Evolutionary conservation across 352 stramenopile species (phyloP).

Genomic region (Phytophthora aleatoria): DNA sequence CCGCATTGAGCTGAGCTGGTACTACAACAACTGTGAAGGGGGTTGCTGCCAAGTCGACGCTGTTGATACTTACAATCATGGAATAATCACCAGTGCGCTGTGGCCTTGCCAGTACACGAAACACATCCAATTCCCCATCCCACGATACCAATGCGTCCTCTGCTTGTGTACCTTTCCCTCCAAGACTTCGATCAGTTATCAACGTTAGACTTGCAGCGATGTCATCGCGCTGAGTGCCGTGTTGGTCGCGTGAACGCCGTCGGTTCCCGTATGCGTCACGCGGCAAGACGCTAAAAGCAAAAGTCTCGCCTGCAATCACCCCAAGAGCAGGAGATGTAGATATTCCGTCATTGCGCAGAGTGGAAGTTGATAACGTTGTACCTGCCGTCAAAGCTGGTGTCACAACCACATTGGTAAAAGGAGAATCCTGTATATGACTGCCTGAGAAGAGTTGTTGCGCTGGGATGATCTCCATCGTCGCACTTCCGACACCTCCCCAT

Average conservation of each 20-base stretch:
- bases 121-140: constrained; percentile 20
- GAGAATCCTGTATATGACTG: constrained; percentile 56
- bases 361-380: constrained; percentile 15
- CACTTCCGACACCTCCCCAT: constrained; percentile 42
- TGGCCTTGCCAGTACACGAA: constrained; percentile 35
- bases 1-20: constrained; percentile 46
- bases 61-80: constrained; percentile 54
- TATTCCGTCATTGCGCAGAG: constrained; percentile 15
- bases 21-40: constrained; percentile 51
- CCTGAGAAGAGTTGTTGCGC: constrained; percentile 45
- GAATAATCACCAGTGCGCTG: constrained; percentile 61
- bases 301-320: constrained; percentile 33
- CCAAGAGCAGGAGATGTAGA: constrained; percentile 15
- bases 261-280: constrained; percentile 56
- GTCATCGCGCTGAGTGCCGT: constrained; percentile 24
- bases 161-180: constrained; percentile 48
- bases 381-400: constrained; percentile 34
- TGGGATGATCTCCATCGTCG: constrained; percentile 53
- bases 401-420: constrained; percentile 54
- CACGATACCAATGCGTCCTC: constrained; percentile 42
- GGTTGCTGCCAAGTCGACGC: constrained; percentile 38
- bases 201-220: constrained; percentile 49
- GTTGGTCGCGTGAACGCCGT: constrained; percentile 22
- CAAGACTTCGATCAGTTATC: constrained; percentile 49
- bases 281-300: constrained; percentile 50